Percentiles rank a stretch among this genome's conserved stretches.
Evolutionary conservation across 2,329 filamentous ascomycete species (phyloP).

Genomic region (Aspergillus luchuensis): DNA sequence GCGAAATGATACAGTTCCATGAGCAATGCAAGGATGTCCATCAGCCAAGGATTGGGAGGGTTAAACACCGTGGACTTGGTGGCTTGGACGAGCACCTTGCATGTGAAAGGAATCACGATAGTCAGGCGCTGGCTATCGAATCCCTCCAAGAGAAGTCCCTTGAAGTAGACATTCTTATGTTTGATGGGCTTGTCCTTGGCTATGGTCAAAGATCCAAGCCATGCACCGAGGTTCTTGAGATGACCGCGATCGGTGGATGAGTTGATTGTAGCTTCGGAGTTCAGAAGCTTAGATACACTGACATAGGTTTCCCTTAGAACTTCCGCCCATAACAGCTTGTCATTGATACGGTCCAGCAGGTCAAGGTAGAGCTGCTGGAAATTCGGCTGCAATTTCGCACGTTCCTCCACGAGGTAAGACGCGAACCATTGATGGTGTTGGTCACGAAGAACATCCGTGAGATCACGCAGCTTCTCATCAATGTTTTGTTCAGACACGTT

Average conservation of each 20-base stretch:
- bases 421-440: constrained; percentile 96
- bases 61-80: constrained; percentile 84
- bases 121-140: constrained; percentile 89
- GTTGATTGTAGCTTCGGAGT: constrained; percentile 82
- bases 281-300: constrained; percentile 82
- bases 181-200: constrained; percentile 94
- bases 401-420: constrained; percentile 88
- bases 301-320: constrained; percentile 92
- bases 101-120: constrained; percentile 94
- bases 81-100: constrained; percentile 88
- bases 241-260: constrained; percentile 82
- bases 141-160: constrained; percentile 89
- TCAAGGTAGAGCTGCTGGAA: constrained; percentile 93
- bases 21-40: constrained; percentile 89
- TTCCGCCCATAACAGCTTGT: constrained; percentile 78
- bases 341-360: constrained; percentile 78
- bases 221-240: constrained; percentile 88
- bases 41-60: constrained; percentile 94
- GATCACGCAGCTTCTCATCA: constrained; percentile 77
- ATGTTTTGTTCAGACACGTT: constrained; percentile 92
- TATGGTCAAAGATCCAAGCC: constrained; percentile 90
- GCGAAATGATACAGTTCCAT: constrained; percentile 93
- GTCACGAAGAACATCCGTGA: constrained; percentile 75
- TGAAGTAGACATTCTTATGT: constrained; percentile 95
- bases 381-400: constrained; percentile 95